These are phyloP conservation scores for Monoraphidium neglectum DNA, from an alignment of 139 green algal species.

Conservation along the genomic window DNA sequence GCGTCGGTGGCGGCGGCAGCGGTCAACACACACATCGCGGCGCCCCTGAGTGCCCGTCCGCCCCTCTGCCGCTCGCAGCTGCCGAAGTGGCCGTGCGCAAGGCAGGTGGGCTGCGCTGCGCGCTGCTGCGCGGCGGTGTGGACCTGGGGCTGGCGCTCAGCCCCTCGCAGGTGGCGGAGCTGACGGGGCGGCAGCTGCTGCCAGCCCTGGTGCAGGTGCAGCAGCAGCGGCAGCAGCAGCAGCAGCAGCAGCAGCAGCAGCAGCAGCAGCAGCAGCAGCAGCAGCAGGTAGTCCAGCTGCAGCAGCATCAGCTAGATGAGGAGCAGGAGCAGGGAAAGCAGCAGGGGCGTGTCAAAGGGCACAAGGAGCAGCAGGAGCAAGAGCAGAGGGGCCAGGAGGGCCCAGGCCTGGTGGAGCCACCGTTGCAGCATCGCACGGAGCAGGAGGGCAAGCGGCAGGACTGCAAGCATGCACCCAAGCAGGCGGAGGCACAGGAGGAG, in stretches of 20 bases:
- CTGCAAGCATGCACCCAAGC: too few relatives aligned
- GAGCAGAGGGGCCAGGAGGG: not conserved
- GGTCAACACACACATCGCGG: not conserved
- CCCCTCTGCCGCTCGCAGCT: slow-evolving; percentile 31
- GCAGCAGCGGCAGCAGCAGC: not conserved
- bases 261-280: not conserved
- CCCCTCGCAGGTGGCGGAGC: not conserved
- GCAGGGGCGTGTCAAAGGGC: not conserved
- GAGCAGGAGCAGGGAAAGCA: not conserved
- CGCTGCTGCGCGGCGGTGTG: slow-evolving; percentile 42
- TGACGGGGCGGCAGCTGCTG: not conserved
- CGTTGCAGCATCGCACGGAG: too few relatives aligned
- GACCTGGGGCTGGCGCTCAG: slow-evolving; percentile 4
- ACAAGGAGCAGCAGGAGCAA: not conserved
- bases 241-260: slow-evolving; percentile 11
- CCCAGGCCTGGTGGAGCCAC: not conserved
- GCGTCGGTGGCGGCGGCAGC: not conserved
- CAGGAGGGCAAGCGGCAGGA: too few relatives aligned
- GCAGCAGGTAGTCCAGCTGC: not conserved
- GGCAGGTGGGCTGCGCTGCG: slow-evolving; percentile 59
- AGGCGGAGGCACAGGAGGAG: too few relatives aligned
- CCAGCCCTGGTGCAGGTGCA: not conserved
- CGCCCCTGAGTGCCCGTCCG: not conserved
- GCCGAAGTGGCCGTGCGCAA: slow-evolving; percentile 55
- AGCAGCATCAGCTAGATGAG: not conserved